phyloP scores from a whole-genome alignment of 1,139 yeast genomes.

The Sugiyamaella japonica region DNA sequence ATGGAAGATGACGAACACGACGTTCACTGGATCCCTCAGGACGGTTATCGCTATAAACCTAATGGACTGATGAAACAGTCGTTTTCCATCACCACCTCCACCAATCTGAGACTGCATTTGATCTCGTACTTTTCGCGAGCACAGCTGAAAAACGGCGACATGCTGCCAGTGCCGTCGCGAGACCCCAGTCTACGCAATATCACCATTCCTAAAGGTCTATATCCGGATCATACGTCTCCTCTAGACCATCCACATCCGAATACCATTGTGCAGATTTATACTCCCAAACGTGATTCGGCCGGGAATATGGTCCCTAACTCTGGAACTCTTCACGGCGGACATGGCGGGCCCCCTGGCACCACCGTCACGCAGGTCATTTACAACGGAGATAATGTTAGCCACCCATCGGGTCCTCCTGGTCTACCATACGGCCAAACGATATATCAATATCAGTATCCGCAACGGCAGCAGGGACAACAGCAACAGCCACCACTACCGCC shows the following conservation, averaged over 20 bases:
- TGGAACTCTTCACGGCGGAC: slow-evolving; percentile 5
- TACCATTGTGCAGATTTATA: slow-evolving; percentile 21
- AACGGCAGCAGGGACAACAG: slow-evolving; percentile 14
- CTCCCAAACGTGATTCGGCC: slow-evolving; percentile 17
- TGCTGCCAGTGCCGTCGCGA: slow-evolving; percentile 43
- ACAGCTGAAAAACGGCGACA: slow-evolving; percentile 32
- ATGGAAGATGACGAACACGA: slow-evolving; percentile 21
- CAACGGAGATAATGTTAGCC: background rate
- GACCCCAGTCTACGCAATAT: slow-evolving; percentile 43
- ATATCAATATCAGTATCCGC: slow-evolving; percentile 1
- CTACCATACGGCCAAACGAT: slow-evolving; percentile 1
- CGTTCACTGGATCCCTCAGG: slow-evolving; percentile 30
- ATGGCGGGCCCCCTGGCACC: slow-evolving; percentile 13
- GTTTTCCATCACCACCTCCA: slow-evolving; percentile 55
- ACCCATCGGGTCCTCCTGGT: background rate
- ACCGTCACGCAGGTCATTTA: slow-evolving; percentile 9
- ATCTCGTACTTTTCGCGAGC: slow-evolving; percentile 51
- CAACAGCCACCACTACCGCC: slow-evolving; percentile 10
- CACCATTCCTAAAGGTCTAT: slow-evolving; percentile 43
- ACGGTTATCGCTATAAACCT: slow-evolving; percentile 44
- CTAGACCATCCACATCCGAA: slow-evolving; percentile 22
- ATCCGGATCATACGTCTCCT: slow-evolving; percentile 40
- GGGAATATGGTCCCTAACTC: slow-evolving; percentile 6
- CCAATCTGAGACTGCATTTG: slow-evolving; percentile 55
- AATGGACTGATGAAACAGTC: slow-evolving; percentile 62